These are phyloP conservation scores for Cucurbita pepo DNA, from an alignment of 306 rosid species.

Conservation along the genomic window DNA sequence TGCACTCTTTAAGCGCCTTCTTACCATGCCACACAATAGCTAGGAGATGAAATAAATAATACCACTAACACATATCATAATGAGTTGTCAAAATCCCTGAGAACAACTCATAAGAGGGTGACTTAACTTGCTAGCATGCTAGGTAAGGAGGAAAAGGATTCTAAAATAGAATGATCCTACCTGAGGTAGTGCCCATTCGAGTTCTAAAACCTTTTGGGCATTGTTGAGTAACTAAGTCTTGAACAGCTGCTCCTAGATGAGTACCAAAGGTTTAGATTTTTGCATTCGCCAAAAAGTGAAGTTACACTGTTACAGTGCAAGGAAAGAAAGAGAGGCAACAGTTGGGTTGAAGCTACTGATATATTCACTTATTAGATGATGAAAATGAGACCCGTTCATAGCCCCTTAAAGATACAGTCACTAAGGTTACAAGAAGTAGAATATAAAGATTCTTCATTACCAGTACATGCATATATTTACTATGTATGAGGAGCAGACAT, in stretches of 20 bases:
- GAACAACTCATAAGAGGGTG: neutral
- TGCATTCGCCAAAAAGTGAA: neutral
- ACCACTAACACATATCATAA: neutral
- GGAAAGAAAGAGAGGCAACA: neutral
- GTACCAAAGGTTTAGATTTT: neutral
- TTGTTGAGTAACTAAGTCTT: neutral
- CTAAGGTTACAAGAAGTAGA: neutral
- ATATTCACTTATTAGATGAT: neutral
- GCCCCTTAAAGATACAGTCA: neutral
- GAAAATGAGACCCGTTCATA: neutral
- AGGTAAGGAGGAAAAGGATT: neutral
- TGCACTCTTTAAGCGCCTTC: neutral
- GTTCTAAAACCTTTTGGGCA: neutral
- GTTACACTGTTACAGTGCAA: neutral
- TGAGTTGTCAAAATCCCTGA: neutral
- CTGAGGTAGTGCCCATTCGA: neutral
- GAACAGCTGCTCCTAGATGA: neutral
- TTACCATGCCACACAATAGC: neutral
- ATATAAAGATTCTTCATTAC: neutral
- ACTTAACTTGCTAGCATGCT: neutral
- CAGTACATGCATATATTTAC: neutral
- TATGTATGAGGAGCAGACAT: neutral
- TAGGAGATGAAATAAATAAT: neutral
- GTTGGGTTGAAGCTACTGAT: neutral
- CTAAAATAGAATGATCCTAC: neutral